phyloP scores from a whole-genome alignment of 176 grass and related monocot genomes.

The Cenchrus fungigraminus region DNA sequence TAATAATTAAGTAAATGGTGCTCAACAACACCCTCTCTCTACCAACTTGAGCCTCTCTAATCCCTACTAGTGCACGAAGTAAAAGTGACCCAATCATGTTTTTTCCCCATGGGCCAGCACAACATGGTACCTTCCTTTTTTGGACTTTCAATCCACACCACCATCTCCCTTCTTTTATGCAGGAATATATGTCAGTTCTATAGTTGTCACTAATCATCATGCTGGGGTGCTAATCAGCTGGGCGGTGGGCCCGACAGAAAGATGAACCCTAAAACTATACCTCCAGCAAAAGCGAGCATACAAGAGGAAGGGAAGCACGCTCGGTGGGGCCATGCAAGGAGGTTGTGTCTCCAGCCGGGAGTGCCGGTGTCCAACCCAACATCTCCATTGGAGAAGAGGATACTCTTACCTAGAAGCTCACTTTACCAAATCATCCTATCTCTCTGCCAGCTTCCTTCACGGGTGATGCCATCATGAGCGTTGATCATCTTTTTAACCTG shows the following conservation, averaged over 20 bases:
- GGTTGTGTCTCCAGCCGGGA: slow-evolving; percentile 27
- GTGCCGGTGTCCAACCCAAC: slow-evolving; percentile 44
- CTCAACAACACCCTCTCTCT: background rate
- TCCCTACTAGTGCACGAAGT: no score
- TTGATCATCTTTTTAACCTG: slow-evolving; percentile 24
- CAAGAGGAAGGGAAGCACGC: slow-evolving; percentile 14
- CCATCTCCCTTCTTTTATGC: background rate
- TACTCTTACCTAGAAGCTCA: background rate
- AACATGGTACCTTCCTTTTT: slow-evolving; percentile 30
- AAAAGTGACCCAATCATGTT: background rate
- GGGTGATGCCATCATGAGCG: slow-evolving; percentile 44
- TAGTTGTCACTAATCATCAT: slow-evolving; percentile 15
- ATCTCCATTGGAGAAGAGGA: slow-evolving; percentile 44
- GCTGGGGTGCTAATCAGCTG: slow-evolving; percentile 15
- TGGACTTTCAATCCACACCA: background rate
- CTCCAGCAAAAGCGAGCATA: slow-evolving; percentile 5
- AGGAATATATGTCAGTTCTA: background rate
- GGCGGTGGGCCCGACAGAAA: slow-evolving; percentile 40
- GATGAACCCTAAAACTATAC: slow-evolving; percentile 32
- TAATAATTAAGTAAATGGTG: background rate
- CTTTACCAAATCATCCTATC: slow-evolving; percentile 33
- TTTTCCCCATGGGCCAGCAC: background rate
- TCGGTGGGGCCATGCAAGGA: slow-evolving; percentile 20
- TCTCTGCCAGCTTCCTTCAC: slow-evolving; percentile 48
- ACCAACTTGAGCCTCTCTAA: background rate